Percentiles rank a stretch among this genome's conserved stretches.
These are phyloP conservation scores for Ramichloridium luteum DNA, from an alignment of 2,329 filamentous ascomycete species.

Conservation along the genomic window DNA sequence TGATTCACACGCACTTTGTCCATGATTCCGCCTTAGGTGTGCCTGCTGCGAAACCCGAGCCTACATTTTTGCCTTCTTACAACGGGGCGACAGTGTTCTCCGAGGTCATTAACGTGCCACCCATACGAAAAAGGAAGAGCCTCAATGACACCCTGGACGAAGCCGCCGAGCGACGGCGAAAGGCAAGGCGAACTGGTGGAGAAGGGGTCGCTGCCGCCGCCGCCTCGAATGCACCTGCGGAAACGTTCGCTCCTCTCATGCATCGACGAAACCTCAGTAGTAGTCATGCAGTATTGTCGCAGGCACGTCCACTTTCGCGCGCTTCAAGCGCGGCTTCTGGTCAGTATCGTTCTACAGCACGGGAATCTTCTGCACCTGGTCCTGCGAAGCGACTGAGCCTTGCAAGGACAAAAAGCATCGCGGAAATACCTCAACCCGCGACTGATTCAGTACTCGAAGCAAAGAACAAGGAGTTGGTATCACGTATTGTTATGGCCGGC, in stretches of 20 bases:
- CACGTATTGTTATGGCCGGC: constrained; percentile 40
- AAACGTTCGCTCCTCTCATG: constrained; percentile 15
- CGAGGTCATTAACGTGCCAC: constrained; percentile 16
- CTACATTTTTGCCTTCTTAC: too few species aligned
- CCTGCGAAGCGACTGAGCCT: constrained; percentile 17
- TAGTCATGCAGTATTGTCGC: constrained; percentile 12
- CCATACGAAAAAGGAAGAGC: constrained; percentile 30
- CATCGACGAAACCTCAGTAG: constrained; percentile 23
- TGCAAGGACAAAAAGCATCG: constrained; percentile 16
- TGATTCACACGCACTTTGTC: too few species aligned
- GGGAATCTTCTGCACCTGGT: constrained; percentile 12
- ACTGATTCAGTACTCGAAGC: constrained; percentile 11
- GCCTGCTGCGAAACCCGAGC: too few species aligned
- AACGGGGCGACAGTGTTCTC: too few species aligned
- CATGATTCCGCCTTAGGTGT: too few species aligned
- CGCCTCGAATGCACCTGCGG: constrained; percentile 20
- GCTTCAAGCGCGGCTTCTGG: constrained; percentile 22
- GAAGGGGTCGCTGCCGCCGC: constrained; percentile 33
- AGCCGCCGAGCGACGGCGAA: constrained; percentile 32
- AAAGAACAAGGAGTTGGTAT: constrained; percentile 38
- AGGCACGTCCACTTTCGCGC: constrained; percentile 17
- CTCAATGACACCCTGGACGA: constrained; percentile 35
- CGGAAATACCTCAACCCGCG: constrained; percentile 4
- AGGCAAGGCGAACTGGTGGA: constrained; percentile 32
- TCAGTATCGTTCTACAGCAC: constrained; percentile 8